Evolutionary conservation across 140 eudicot genomes (phyloP), one percentile per base, ranked within the genome.

Genomic region (Senecio squalidus): DNA sequence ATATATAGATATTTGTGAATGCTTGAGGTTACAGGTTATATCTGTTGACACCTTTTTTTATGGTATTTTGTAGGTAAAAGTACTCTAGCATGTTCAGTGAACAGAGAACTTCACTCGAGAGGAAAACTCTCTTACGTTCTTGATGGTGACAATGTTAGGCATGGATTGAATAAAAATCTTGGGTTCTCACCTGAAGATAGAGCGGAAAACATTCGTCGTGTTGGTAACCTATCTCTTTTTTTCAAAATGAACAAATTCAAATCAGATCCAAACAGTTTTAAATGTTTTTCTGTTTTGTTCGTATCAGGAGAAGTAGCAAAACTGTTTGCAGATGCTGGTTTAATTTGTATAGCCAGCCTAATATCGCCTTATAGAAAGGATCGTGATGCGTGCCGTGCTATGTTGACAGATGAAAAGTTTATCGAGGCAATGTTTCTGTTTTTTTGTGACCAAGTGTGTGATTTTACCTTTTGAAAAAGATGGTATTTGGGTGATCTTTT

Each of bases 21-120:
- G n/a, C n/a, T n/a, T n/a, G n/a, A n/a, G n/a, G n/a, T n/a, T n/a
- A n/a, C n/a, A n/a, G n/a, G n/a, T n/a, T n/a, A n/a, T n/a, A n/a
- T n/a, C n/a, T n/a, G n/a, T n/a, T n/a, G n/a, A n/a, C n/a, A n/a
- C n/a, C n/a, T n/a, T n/a, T n/a, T n/a, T n/a, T n/a, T n/a, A n/a
- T n/a, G n/a, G n/a, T n/a, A n/a, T n/a, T n/a, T n/a, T n/a, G n/a
- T 74, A 91, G 98, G 98, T 58, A 91, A 91, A 73, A 91, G 98
- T 86, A 91, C 98, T 21, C 28, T 91, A 69, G 98, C 96, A 48
- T 91, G 95, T 68, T 84, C 96, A 55, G 70, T 91, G 74, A 67
- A 88, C 60, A 84, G 83, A 38, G 78, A 82, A 76, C 69, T 91
- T 71, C 94, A 86, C 69, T 69, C 78, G 13, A 77, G 77, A 74